A percentile compares a stretch with the other conserved stretches of the same genome.
phyloP scores from a whole-genome alignment of 78 protist species.

The Dictyostelium brefeldianum region DNA sequence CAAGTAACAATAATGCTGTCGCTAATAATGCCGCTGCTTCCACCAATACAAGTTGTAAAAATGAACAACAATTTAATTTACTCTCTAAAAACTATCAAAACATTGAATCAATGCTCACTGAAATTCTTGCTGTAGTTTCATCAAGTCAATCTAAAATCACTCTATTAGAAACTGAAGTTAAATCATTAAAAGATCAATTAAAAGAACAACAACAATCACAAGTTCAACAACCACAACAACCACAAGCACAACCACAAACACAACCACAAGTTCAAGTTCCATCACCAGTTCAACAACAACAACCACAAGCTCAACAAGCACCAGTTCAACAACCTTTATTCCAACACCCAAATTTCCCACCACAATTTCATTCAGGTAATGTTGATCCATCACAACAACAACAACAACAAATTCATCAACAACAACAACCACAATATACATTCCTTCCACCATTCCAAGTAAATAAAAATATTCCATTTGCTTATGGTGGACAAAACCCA shows the following conservation, averaged over 20 bases:
- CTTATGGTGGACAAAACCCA: background rate
- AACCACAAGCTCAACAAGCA: background rate
- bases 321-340: constrained; percentile 11
- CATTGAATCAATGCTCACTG: background rate
- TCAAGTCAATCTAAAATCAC: background rate
- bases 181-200: constrained; percentile 15
- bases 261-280: background rate
- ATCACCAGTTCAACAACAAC: background rate
- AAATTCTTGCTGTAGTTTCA: constrained; percentile 7
- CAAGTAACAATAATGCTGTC: too few species aligned
- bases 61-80: background rate
- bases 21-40: background rate
- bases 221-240: background rate
- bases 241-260: background rate
- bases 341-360: background rate
- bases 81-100: background rate
- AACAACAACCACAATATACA: constrained; percentile 16
- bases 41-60: background rate
- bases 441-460: constrained; percentile 18
- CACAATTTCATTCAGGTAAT: background rate
- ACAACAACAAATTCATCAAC: constrained; percentile 2
- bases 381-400: background rate
- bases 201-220: background rate
- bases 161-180: constrained; percentile 15
- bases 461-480: background rate